Base-by-base conservation (phyloP, 768 basidiomycete genomes). In the Trametes sanguinea region DNA sequence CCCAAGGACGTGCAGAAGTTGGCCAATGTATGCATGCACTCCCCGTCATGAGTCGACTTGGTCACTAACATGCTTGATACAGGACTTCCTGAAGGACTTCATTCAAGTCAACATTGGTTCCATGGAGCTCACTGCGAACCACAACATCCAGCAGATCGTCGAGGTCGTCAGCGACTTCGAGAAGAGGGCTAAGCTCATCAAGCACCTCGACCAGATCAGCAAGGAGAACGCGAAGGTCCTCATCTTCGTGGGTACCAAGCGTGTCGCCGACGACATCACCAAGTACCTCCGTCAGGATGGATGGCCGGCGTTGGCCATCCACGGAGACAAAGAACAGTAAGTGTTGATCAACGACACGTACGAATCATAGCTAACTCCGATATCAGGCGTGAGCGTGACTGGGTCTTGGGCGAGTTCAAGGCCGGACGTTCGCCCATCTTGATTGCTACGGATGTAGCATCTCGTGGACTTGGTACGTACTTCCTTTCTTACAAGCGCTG, bases 41-140 rank as follows among this genome's bases (percentile, higher is more conserved):
- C 2, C 16, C 47, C 53, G 45, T 11, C 37, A 2, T 47, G 3
- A 7, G 9, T 32, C 29, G 22, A 35, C 10, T 11, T 4, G 5
- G 43, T 59, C 17, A 51, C 64, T 53, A 60, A 60, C 56, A 48
- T n/a, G 22, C 22, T 56, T 40, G 35, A 1, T 51, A 53, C 32
- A 94, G 91, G 97, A 98, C 77, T 99, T 98, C 82, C 78, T 97
- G 67, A 84, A 87, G 67, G 96, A 98, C 76, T 94, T 90, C 81
- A 97, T 98, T 67, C 97, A 99, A 80, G 93, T 95, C 75, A 98
- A 97, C 81, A 95, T 99, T 64, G 97, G 97, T 46, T 98, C 96
- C 7, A 92, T 97, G 89, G 97, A 98, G 68, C 83, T 98, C 60
- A 95, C 95, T 4, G 97, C 97, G 66, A 98, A 98, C 76, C 94